These are phyloP conservation scores for Fusarium hainanense DNA, from an alignment of 2,329 filamentous ascomycete species.

Conservation along the genomic window DNA sequence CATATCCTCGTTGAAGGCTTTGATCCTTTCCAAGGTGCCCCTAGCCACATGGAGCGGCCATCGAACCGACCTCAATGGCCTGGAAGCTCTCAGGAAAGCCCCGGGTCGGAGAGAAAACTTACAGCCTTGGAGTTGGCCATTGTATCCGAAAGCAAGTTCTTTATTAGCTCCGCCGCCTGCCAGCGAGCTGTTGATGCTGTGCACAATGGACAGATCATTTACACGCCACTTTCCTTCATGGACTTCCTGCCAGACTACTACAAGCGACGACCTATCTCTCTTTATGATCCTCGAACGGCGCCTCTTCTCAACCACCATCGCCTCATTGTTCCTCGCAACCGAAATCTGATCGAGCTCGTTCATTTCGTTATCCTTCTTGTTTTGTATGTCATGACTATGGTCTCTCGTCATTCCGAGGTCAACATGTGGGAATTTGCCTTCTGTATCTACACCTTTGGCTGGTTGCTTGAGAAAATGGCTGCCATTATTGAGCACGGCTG, in stretches of 20 bases:
- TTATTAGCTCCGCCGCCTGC: constrained; percentile 73
- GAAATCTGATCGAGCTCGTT: constrained; percentile 72
- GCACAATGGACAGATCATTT: constrained; percentile 74
- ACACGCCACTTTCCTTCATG: constrained; percentile 76
- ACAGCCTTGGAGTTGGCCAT: constrained; percentile 79
- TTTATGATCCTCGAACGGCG: constrained; percentile 75
- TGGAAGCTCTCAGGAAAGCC: constrained; percentile 49
- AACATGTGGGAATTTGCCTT: constrained; percentile 69
- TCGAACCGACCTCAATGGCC: constrained; percentile 56
- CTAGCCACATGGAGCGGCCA: constrained; percentile 65
- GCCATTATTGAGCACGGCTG: constrained; percentile 72
- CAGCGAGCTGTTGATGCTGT: constrained; percentile 78
- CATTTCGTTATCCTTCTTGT: constrained; percentile 73
- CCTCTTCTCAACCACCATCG: constrained; percentile 77
- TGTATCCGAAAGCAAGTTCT: constrained; percentile 75
- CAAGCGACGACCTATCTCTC: constrained; percentile 74
- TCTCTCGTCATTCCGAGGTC: constrained; percentile 61
- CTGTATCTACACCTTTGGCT: constrained; percentile 72
- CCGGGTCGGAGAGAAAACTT: constrained; percentile 63
- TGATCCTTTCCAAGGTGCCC: constrained; percentile 77
- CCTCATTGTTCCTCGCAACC: constrained; percentile 74
- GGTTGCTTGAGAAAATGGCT: constrained; percentile 74
- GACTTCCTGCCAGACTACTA: constrained; percentile 81
- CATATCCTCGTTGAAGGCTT: constrained; percentile 78
- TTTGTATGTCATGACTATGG: constrained; percentile 74